Conservation (phyloP, 1,284 basidiomycete genomes). For the Testicularia cyperi region DNA sequence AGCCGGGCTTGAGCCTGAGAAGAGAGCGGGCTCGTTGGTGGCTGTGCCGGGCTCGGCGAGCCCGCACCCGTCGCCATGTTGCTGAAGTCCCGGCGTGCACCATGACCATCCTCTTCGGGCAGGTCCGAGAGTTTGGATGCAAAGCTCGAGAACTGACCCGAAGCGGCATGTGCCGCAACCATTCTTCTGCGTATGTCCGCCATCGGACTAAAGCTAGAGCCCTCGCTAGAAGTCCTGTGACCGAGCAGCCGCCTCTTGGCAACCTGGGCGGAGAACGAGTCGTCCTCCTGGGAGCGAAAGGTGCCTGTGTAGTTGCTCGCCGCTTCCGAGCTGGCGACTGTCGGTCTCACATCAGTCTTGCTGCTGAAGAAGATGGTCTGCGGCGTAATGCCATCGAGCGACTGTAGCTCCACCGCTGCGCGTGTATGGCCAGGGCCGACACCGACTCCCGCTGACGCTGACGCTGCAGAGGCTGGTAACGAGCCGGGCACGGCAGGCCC, state of each 20-base stretch:
- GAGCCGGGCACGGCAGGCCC: too few relatives aligned
- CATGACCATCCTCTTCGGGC: conserved; percentile 18
- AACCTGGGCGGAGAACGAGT: conserved; percentile 39
- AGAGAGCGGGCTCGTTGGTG: conserved; percentile 9
- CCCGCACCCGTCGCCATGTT: not conserved
- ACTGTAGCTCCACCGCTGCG: conserved; percentile 68
- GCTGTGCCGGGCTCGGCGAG: not conserved
- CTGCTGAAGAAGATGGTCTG: conserved; percentile 87
- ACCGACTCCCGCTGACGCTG: too few relatives aligned
- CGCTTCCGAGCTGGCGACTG: conserved; percentile 7
- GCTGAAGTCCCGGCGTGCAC: not conserved
- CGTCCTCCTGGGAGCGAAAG: conserved; percentile 39
- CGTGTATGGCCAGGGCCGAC: conserved; percentile 8
- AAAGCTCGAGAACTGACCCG: conserved; percentile 19
- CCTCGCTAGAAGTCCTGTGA: conserved; percentile 37
- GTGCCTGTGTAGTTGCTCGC: conserved; percentile 32
- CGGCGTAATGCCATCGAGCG: conserved; percentile 77
- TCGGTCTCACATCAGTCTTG: conserved; percentile 11
- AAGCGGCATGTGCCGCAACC: conserved; percentile 6
- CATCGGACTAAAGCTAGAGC: conserved; percentile 26
- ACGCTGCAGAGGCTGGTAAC: too few relatives aligned
- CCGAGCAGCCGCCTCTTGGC: conserved; percentile 41
- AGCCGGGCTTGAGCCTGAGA: conserved; percentile 30
- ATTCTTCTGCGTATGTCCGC: conserved; percentile 41
- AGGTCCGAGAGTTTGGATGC: conserved; percentile 22